These are phyloP conservation scores for Zygoascus sp. DNA, from an alignment of 1,139 yeast species.

Conservation along the genomic window DNA sequence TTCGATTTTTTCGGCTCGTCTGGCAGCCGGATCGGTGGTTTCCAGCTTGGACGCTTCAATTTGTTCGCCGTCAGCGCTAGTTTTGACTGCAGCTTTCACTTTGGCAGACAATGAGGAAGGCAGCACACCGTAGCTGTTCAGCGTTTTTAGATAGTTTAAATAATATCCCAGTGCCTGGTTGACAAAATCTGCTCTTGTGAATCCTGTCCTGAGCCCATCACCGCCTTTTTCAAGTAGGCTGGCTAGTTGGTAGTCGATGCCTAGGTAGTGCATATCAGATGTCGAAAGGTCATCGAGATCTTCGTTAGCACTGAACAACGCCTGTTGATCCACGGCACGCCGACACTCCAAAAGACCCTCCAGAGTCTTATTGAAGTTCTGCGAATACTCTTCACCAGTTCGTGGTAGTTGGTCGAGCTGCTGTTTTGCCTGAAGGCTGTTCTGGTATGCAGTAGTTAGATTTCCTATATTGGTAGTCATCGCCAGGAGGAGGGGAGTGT, in stretches of 20 bases:
- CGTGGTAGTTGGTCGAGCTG: not conserved
- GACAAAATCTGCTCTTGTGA: slow-evolving; percentile 20
- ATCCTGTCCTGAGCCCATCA: not conserved
- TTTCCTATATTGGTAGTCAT: slow-evolving; percentile 1
- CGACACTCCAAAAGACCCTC: slow-evolving; percentile 18
- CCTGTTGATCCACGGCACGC: slow-evolving; percentile 31
- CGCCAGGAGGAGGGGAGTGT: not conserved
- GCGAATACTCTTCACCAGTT: slow-evolving; percentile 19
- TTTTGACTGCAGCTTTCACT: slow-evolving; percentile 17
- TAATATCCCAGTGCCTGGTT: slow-evolving; percentile 22
- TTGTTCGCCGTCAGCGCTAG: slow-evolving; percentile 11
- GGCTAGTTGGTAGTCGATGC: slow-evolving; percentile 49
- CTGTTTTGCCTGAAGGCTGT: slow-evolving; percentile 6
- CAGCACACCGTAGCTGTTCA: slow-evolving; percentile 25
- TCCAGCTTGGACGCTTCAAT: slow-evolving; percentile 30
- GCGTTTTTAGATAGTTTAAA: slow-evolving; percentile 25
- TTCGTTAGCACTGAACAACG: slow-evolving; percentile 59
- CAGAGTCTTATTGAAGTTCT: slow-evolving; percentile 18
- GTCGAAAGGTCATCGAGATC: slow-evolving; percentile 52
- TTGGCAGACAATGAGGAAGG: slow-evolving; percentile 19
- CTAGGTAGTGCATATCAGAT: slow-evolving; percentile 49
- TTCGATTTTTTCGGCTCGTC: slow-evolving; percentile 69
- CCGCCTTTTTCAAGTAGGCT: slow-evolving; percentile 26
- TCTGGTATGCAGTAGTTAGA: not conserved
- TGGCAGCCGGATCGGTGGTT: slow-evolving; percentile 46